Conservation (phyloP, 2,329 filamentous ascomycete species). For the Aspergillus vadensis region DNA sequence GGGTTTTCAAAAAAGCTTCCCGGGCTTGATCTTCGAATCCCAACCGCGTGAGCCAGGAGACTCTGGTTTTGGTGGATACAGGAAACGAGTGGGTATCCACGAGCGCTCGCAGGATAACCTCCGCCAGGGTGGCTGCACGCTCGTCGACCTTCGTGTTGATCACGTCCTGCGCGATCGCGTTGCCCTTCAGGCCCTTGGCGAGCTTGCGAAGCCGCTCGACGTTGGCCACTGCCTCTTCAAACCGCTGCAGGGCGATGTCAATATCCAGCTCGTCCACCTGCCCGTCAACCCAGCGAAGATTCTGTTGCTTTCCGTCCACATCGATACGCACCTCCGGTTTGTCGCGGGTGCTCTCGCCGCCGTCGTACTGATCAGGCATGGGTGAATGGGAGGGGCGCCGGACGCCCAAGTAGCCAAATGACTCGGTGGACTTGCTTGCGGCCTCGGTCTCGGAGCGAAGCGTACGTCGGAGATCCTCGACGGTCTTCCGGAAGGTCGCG, state of each 20-base stretch:
- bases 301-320: constrained; percentile 94
- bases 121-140: constrained; percentile 74
- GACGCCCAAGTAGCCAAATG: constrained; percentile 81
- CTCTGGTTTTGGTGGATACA: constrained; percentile 75
- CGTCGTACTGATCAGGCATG: constrained; percentile 78
- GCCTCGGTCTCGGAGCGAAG: constrained; percentile 85
- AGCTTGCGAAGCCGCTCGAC: constrained; percentile 84
- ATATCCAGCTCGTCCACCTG: constrained; percentile 97
- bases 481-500: constrained; percentile 86
- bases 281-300: constrained; percentile 90
- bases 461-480: constrained; percentile 86
- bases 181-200: constrained; percentile 78
- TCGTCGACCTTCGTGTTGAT: constrained; percentile 91
- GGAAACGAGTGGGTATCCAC: constrained; percentile 75
- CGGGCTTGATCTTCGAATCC: constrained; percentile 89
- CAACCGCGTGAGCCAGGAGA: constrained; percentile 80
- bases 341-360: constrained; percentile 75
- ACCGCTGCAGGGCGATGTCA: constrained; percentile 85
- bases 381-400: constrained; percentile 71
- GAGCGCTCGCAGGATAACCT: constrained; percentile 74
- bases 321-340: constrained; percentile 77
- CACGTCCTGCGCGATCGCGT: constrained; percentile 84
- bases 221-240: constrained; percentile 78
- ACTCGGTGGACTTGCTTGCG: constrained; percentile 79
- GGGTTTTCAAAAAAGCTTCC: constrained; percentile 80